Conservation (phyloP, 2,329 filamentous ascomycete species). For the Neopestalotiopsis sp. region DNA sequence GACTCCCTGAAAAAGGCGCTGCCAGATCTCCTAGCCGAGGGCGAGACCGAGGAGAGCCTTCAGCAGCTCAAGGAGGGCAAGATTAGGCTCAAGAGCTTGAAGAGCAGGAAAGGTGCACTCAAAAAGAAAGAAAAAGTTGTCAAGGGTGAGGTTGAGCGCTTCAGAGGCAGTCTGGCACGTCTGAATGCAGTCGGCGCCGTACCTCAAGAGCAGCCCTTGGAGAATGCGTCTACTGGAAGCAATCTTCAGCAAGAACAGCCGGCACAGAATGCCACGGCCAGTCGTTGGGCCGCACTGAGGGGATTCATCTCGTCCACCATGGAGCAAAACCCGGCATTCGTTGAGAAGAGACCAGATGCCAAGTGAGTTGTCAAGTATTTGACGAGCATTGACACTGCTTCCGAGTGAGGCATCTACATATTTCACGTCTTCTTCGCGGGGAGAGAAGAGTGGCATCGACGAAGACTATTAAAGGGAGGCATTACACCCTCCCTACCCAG, state of each 20-base stretch:
- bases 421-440: neutral
- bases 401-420: neutral
- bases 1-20: slow-evolving; percentile 81
- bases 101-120: slow-evolving; percentile 76
- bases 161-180: slow-evolving; percentile 81
- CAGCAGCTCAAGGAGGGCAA: slow-evolving; percentile 58
- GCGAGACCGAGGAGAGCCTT: slow-evolving; percentile 50
- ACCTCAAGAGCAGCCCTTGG: slow-evolving; percentile 15
- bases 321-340: slow-evolving; percentile 85
- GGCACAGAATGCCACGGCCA: slow-evolving; percentile 48
- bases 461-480: too few relatives aligned
- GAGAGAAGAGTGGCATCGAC: too few relatives aligned
- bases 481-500: too few relatives aligned
- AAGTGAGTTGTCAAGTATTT: slow-evolving; percentile 23
- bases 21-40: slow-evolving; percentile 61
- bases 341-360: slow-evolving; percentile 31
- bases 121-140: slow-evolving; percentile 85
- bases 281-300: slow-evolving; percentile 80
- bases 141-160: slow-evolving; percentile 80
- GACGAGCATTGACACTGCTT: neutral
- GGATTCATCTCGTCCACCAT: slow-evolving; percentile 85
- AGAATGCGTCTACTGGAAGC: slow-evolving; percentile 16
- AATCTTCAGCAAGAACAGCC: slow-evolving; percentile 6
- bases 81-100: slow-evolving; percentile 76
- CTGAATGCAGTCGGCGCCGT: slow-evolving; percentile 54